Conservation (phyloP, 1,139 yeast species). For the Candida sp. region DNA sequence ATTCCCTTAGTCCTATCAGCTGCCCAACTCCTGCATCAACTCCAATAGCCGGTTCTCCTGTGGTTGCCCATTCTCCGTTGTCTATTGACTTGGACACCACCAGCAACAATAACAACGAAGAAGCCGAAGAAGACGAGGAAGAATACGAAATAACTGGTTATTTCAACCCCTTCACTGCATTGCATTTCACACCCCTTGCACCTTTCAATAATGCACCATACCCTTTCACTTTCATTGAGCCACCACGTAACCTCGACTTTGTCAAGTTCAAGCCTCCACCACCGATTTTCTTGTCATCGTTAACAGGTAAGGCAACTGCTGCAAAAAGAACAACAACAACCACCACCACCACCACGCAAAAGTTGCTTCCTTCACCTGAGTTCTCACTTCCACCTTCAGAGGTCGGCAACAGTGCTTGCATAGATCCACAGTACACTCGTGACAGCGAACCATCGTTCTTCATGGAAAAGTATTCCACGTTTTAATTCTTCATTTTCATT, state of each 20-base stretch:
- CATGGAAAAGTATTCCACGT: not conserved
- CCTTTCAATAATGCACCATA: constrained; percentile 7
- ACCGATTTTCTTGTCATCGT: constrained; percentile 3
- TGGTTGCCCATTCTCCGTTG: not conserved
- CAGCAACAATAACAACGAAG: not conserved
- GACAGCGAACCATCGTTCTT: constrained; percentile 1
- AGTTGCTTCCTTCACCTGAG: not conserved
- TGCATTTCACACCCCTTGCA: constrained; percentile 7
- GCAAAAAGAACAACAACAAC: not conserved
- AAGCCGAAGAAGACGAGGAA: not conserved
- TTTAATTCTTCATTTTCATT: not conserved
- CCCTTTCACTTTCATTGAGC: constrained; percentile 5
- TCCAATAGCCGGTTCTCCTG: not conserved
- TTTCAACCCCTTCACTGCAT: constrained; percentile 3
- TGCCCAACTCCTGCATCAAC: not conserved
- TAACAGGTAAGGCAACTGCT: not conserved
- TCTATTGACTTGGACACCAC: not conserved
- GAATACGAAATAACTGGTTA: constrained; percentile 7
- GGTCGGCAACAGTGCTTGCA: not conserved
- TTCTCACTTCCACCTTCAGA: not conserved
- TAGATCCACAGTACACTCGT: not conserved
- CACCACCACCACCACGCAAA: too few relatives aligned
- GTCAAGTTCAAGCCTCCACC: not conserved
- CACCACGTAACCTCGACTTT: not conserved
- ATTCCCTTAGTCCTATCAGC: not conserved